Conservation (phyloP, 495 filamentous ascomycete genomes). For the Neurospora africana region DNA sequence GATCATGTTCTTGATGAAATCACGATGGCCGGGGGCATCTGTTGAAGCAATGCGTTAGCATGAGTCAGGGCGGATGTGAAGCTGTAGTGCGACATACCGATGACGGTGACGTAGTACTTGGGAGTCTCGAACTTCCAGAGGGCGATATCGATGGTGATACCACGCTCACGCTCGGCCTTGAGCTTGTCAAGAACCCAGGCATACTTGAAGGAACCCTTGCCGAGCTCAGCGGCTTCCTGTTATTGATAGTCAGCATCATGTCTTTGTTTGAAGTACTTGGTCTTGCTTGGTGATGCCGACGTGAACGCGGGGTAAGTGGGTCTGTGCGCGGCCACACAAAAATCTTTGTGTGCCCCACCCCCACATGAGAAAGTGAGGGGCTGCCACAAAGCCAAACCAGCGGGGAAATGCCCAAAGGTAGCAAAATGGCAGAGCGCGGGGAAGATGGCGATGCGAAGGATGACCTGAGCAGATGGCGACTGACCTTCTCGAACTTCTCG, state of each 20-base stretch:
- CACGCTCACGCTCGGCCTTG: conserved; percentile 99
- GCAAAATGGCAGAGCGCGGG: conserved; percentile 1
- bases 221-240: conserved; percentile 97
- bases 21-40: conserved; percentile 99
- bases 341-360: conserved; percentile 25
- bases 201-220: conserved; percentile 99
- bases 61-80: neutral
- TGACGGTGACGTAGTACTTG: conserved; percentile 98
- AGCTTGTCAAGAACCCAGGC: conserved; percentile 99
- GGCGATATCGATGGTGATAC: conserved; percentile 99
- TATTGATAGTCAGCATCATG: conserved; percentile 18
- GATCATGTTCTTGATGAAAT: conserved; percentile 99
- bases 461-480: conserved; percentile 19
- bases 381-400: conserved; percentile 15
- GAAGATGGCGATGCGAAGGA: conserved; percentile 3
- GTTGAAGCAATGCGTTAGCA: conserved; percentile 10
- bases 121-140: conserved; percentile 99
- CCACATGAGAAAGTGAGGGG: conserved; percentile 19
- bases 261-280: neutral
- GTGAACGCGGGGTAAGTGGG: conserved; percentile 12
- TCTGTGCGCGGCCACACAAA: conserved; percentile 18
- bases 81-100: conserved; percentile 50
- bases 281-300: neutral
- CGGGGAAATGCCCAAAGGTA: conserved; percentile 8
- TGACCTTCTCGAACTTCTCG: conserved; percentile 99